Base-by-base conservation (phyloP, 2,329 filamentous ascomycete genomes). In the Trichoderma sp. region DNA sequence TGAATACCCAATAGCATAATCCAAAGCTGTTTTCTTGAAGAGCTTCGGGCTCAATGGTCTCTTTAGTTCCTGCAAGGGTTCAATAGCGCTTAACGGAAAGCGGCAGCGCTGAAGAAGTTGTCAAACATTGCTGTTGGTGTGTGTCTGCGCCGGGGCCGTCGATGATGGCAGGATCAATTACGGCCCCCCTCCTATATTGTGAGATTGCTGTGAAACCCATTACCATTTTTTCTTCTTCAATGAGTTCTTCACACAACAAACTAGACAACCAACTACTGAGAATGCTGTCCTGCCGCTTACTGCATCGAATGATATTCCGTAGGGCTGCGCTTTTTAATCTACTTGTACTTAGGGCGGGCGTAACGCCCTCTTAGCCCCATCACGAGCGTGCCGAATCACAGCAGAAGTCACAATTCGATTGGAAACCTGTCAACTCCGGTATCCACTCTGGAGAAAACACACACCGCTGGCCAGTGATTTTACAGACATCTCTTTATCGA, bases 281-380 rank as follows among this genome's bases (percentile, higher is more conserved):
- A 35, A 35, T 5, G 4, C 14, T 35, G 33, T 5, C 4, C 13
- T 35, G 2, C 33, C 1, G 16, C 19, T 43, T 43, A n/a, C 40
- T 47, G 19, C 19, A 21, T 47, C 47, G 3, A 24, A 55, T 2
- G 11, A 35, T 35, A n/a, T 19, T 43, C 33, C 33, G 19, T 64
- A 64, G 53, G 61, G 61, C 61, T 64, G 24, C 40, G 40, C 47
- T 24, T 16, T 35, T 53, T 64, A 43, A 56, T 33, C 40, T 57
- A 19, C 13, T 56, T 56, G 55, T 56, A 6, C 7, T 56, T 57
- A 65, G 62, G 37, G 62, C 62, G 62, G 62, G 62, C 62, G 62
- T 35, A 65, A 53, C 35, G 4, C 21, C 24, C 37, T 57, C 37
- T 57, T 56, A 43, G 52, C 35, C 24, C 47, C 52, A 55, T 56